Evolutionary conservation across 1,139 yeast species (phyloP).

Genomic region (Spencermartinsiella ligniputridi): DNA sequence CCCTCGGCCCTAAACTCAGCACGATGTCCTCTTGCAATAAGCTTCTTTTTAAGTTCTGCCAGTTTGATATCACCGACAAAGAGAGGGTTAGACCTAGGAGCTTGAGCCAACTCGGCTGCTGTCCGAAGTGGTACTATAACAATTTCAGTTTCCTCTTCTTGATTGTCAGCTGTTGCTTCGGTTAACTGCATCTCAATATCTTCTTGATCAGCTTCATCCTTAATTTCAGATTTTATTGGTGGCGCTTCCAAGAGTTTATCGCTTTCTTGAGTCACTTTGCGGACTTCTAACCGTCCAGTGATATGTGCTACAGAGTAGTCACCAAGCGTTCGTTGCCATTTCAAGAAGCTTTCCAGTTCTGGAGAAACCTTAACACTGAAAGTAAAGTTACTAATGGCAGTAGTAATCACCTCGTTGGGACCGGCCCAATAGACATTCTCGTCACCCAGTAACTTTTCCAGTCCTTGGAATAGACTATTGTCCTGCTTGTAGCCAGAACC

Average conservation of each 20-base stretch:
- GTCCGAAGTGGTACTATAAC: constrained; percentile 28
- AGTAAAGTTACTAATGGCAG: constrained; percentile 62
- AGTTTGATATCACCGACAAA: constrained; percentile 87
- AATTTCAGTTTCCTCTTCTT: constrained; percentile 9
- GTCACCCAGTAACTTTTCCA: constrained; percentile 8
- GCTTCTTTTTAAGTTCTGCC: constrained; percentile 69
- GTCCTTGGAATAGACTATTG: constrained; percentile 1
- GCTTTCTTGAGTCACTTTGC: constrained; percentile 22
- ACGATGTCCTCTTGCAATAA: constrained; percentile 53
- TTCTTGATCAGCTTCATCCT: not conserved
- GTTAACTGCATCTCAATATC: constrained; percentile 4
- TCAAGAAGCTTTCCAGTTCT: constrained; percentile 53
- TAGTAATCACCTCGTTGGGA: constrained; percentile 42
- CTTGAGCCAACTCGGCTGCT: constrained; percentile 29
- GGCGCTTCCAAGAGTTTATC: constrained; percentile 1
- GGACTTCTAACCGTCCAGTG: constrained; percentile 58
- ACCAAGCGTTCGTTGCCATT: constrained; percentile 83
- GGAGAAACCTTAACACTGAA: constrained; percentile 72
- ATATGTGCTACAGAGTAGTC: constrained; percentile 82
- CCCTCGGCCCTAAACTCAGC: constrained; percentile 96
- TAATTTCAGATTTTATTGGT: not conserved
- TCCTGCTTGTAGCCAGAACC: constrained; percentile 4
- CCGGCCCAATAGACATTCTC: constrained; percentile 33
- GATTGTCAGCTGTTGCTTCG: constrained; percentile 1
- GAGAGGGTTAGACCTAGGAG: constrained; percentile 40